Evolutionary conservation across 768 basidiomycete species (phyloP), one percentile per base, ranked within the genome.

Genomic region (Butyriboletus loyo): DNA sequence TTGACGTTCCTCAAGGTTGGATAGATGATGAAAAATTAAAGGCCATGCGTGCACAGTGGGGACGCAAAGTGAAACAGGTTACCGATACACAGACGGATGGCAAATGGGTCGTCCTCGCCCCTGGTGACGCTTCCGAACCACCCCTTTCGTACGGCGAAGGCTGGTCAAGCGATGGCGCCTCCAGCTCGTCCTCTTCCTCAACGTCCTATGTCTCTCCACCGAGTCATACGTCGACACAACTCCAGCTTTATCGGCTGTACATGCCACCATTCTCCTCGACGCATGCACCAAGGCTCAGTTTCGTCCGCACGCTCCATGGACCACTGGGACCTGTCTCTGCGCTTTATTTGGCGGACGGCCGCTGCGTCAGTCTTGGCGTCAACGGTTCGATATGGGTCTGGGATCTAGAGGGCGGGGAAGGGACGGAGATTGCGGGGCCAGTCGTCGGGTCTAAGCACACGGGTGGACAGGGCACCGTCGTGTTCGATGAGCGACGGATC

Each of bases 311-410:
- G 46, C 68, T 92, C 41, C 77, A 85, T 60, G 89, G 91, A 7
- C 89, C 87, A 43, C 72, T 74, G 1, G 84, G 85, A 8, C 80
- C 85, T 7, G 77, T 90, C 22, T 78, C 77, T 5, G 79, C 86
- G 5, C 76, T 92, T 21, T 79, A 86, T 15, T 74, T 92, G 32
- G 83, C 90, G 27, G 90, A 92, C 67, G 90, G 90, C 22, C 82
- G 90, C 3, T 92, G 90, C 57, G 86, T 92, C 27, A 86, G 87
- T 61, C 69, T 91, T 19, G 82, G 86, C 9, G 69, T 70, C 31
- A 83, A 89, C 64, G 88, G 88, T 36, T 81, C 81, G 59, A 78
- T 92, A 38, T 90, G 88, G 87, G 86, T 89, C 3, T 92, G 90
- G 90, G 90, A 92, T 70, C 74, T 92, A 30, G 90, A 92, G 65